Percentiles rank a stretch among this genome's conserved stretches.
Evolutionary conservation across 208 protist species (phyloP).

Genomic region (Leptomonas seymouri): DNA sequence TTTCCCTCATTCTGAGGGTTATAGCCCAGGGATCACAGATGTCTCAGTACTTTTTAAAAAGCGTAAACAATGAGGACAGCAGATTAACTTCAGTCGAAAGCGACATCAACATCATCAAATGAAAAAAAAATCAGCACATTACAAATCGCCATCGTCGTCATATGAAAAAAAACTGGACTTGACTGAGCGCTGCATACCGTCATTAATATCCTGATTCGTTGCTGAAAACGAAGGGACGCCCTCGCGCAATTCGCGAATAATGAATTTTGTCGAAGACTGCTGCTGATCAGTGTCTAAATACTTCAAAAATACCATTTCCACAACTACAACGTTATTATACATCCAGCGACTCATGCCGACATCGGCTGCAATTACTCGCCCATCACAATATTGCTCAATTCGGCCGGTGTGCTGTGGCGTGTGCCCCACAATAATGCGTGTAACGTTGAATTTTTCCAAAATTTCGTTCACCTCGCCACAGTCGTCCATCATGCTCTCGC

Average conservation of each 20-base stretch:
- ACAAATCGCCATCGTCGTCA: constrained; percentile 11
- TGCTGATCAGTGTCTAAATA: constrained; percentile 27
- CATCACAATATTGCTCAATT: constrained; percentile 65
- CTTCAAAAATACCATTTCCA: constrained; percentile 53
- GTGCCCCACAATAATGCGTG: constrained; percentile 79
- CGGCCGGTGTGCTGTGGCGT: constrained; percentile 61
- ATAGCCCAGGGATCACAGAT: too few species aligned
- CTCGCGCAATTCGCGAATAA: constrained; percentile 37
- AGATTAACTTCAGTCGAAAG: neutral
- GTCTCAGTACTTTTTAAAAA: too few species aligned
- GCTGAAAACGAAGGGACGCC: neutral
- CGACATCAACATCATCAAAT: neutral
- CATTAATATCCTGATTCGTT: neutral
- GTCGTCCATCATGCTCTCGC: constrained; percentile 46
- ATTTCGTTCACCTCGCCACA: constrained; percentile 46
- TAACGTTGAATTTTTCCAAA: constrained; percentile 36
- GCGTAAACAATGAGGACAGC: too few species aligned
- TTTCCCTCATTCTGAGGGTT: too few species aligned
- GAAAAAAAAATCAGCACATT: constrained; percentile 1
- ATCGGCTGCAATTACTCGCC: constrained; percentile 65
- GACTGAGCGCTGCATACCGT: neutral
- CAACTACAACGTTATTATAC: constrained; percentile 61
- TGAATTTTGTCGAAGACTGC: constrained; percentile 15
- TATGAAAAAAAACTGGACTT: too few species aligned
- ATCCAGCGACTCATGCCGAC: constrained; percentile 81